Conservation (phyloP, 2,329 filamentous ascomycete genomes). For the Paraphoma chrysanthemicola region DNA sequence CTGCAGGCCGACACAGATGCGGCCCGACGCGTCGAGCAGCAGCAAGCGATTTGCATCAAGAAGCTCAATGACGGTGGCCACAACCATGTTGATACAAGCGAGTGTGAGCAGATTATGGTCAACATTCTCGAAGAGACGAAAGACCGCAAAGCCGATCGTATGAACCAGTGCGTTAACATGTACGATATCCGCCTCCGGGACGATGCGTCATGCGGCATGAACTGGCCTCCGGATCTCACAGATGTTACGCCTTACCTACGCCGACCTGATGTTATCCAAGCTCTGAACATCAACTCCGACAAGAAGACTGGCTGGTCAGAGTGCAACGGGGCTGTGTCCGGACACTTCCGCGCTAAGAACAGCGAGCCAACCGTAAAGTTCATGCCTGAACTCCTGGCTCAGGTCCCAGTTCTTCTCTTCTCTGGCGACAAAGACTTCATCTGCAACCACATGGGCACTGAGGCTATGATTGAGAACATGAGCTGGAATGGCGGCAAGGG, state of each 20-base stretch:
- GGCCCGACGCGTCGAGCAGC: conserved; percentile 70
- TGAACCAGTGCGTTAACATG: conserved; percentile 83
- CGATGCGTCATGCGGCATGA: conserved; percentile 87
- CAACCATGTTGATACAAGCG: conserved; percentile 69
- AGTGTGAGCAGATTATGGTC: conserved; percentile 80
- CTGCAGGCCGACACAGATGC: conserved; percentile 70
- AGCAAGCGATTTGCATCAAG: conserved; percentile 72
- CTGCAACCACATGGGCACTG: conserved; percentile 95
- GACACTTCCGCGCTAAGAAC: conserved; percentile 71
- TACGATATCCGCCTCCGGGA: conserved; percentile 93
- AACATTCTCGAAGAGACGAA: conserved; percentile 73
- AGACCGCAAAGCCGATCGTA: conserved; percentile 59
- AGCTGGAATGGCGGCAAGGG: conserved; percentile 90
- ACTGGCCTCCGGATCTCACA: conserved; percentile 90
- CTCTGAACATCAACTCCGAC: conserved; percentile 81
- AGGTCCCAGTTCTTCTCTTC: conserved; percentile 84
- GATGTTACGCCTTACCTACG: conserved; percentile 84
- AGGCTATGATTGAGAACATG: conserved; percentile 88
- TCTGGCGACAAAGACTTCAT: conserved; percentile 94
- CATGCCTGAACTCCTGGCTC: conserved; percentile 77
- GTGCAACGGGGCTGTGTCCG: conserved; percentile 80
- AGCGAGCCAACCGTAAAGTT: conserved; percentile 77
- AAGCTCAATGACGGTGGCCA: conserved; percentile 64
- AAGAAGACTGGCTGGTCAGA: conserved; percentile 92
- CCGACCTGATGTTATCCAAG: conserved; percentile 76